A percentile compares a stretch with the other conserved stretches of the same genome.
Conservation (phyloP, 331 rosid genomes). For the Malus hybrid region DNA sequence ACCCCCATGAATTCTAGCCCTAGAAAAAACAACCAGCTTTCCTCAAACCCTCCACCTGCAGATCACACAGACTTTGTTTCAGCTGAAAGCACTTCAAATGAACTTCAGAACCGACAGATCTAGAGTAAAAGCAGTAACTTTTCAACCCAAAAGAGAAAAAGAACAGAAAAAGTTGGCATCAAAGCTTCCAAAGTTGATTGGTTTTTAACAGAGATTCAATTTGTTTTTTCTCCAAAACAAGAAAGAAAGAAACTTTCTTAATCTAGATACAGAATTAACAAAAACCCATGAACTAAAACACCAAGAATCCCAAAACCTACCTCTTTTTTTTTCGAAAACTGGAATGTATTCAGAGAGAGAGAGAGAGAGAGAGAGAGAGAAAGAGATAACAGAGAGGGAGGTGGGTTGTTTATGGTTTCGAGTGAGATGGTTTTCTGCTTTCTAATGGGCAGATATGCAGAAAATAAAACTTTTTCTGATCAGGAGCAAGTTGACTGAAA, state of each 20-base stretch:
- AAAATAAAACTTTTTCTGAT: not conserved
- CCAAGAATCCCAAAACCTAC: constrained; percentile 18
- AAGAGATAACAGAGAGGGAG: not conserved
- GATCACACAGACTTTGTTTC: constrained; percentile 16
- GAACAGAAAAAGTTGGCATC: not conserved
- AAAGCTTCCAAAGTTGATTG: not conserved
- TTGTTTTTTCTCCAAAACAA: not conserved
- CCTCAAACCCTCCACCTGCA: constrained; percentile 14
- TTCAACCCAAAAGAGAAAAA: not conserved
- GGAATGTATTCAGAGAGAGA: not conserved
- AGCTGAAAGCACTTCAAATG: constrained; percentile 2
- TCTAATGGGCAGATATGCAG: not conserved
- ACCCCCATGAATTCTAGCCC: constrained; percentile 54
- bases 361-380: not conserved
- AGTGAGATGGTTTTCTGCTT: not conserved
- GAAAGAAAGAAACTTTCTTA: not conserved
- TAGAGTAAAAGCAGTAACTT: constrained; percentile 4
- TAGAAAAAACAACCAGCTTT: constrained; percentile 12
- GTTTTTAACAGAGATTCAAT: not conserved
- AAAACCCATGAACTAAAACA: constrained; percentile 1
- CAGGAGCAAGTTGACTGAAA: constrained; percentile 27
- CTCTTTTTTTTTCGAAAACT: constrained; percentile 2
- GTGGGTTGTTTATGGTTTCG: not conserved
- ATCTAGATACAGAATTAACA: not conserved
- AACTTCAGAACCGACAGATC: constrained; percentile 26